A percentile compares a stretch with the other conserved stretches of the same genome.
Evolutionary conservation across 2,329 filamentous ascomycete species (phyloP).

Genomic region (Myriosclerotinia scirpicola): DNA sequence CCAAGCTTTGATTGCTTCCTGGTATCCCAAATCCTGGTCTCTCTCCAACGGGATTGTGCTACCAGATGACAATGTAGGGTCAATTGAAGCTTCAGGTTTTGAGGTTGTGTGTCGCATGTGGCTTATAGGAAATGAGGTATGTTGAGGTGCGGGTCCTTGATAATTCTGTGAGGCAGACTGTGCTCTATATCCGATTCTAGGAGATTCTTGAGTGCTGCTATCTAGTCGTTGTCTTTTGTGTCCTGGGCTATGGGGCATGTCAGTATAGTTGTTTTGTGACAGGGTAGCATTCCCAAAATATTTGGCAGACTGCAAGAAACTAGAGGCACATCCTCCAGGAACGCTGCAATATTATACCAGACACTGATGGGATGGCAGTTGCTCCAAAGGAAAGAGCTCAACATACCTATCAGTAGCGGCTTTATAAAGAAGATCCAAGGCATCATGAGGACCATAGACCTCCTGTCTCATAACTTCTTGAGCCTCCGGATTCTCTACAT

Average conservation of each 20-base stretch:
- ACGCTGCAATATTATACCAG: slow-evolving; percentile 22
- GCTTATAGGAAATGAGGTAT: slow-evolving; percentile 31
- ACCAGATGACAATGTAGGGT: slow-evolving; percentile 35
- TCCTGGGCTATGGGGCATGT: slow-evolving; percentile 42
- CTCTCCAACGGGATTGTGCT: slow-evolving; percentile 24
- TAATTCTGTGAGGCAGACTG: slow-evolving; percentile 27
- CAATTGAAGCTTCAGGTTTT: slow-evolving; percentile 31
- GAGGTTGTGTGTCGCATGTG: slow-evolving; percentile 29
- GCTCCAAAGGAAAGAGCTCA: slow-evolving; percentile 37
- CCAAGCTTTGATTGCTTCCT: slow-evolving; percentile 83
- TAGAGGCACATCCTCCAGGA: not conserved
- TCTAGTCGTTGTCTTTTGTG: slow-evolving; percentile 38
- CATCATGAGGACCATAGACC: slow-evolving; percentile 90
- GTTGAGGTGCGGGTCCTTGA: slow-evolving; percentile 26
- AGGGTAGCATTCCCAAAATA: not conserved
- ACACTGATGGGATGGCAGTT: not conserved
- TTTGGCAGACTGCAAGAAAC: not conserved
- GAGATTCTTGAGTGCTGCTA: slow-evolving; percentile 36
- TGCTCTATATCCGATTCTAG: slow-evolving; percentile 29
- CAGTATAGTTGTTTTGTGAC: slow-evolving; percentile 37
- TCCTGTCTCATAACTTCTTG: slow-evolving; percentile 65
- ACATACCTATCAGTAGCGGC: slow-evolving; percentile 64
- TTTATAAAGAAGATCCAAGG: slow-evolving; percentile 86
- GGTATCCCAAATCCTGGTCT: slow-evolving; percentile 55
- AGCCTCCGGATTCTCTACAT: slow-evolving; percentile 64